Evolutionary conservation across 1,284 basidiomycete species (phyloP).

Genomic region (Trametes hirsuta): DNA sequence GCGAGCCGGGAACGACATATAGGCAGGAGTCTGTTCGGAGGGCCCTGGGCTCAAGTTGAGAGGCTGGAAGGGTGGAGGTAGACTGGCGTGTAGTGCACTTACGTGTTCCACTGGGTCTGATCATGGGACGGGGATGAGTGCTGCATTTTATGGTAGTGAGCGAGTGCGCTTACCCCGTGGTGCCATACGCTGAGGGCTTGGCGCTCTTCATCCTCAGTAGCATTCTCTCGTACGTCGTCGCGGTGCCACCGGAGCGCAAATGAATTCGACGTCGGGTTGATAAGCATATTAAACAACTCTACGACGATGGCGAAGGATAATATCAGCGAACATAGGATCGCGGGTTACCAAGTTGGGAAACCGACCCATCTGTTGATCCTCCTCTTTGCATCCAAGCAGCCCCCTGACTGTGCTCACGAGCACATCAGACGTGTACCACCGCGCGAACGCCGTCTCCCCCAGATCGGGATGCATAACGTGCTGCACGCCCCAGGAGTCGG

Average conservation of each 20-base stretch:
- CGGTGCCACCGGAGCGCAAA: slow-evolving; percentile 86
- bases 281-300: slow-evolving; percentile 71
- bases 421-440: slow-evolving; percentile 69
- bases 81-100: slow-evolving; percentile 31
- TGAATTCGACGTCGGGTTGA: slow-evolving; percentile 68
- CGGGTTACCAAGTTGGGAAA: neutral
- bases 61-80: neutral
- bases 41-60: slow-evolving; percentile 46
- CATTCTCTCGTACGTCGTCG: slow-evolving; percentile 73
- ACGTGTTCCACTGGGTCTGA: slow-evolving; percentile 86
- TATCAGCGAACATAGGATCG: neutral
- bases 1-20: slow-evolving; percentile 74
- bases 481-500: slow-evolving; percentile 82
- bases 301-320: neutral
- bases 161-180: slow-evolving; percentile 55
- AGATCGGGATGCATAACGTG: slow-evolving; percentile 81
- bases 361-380: slow-evolving; percentile 75
- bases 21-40: slow-evolving; percentile 78
- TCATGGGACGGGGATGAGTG: neutral
- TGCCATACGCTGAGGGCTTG: slow-evolving; percentile 64
- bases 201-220: slow-evolving; percentile 66
- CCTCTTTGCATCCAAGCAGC: slow-evolving; percentile 59
- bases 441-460: slow-evolving; percentile 57
- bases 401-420: slow-evolving; percentile 52
- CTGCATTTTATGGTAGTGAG: neutral